Evolutionary conservation across 2,329 filamentous ascomycete species (phyloP).

Genomic region (Cladosporium sp.): DNA sequence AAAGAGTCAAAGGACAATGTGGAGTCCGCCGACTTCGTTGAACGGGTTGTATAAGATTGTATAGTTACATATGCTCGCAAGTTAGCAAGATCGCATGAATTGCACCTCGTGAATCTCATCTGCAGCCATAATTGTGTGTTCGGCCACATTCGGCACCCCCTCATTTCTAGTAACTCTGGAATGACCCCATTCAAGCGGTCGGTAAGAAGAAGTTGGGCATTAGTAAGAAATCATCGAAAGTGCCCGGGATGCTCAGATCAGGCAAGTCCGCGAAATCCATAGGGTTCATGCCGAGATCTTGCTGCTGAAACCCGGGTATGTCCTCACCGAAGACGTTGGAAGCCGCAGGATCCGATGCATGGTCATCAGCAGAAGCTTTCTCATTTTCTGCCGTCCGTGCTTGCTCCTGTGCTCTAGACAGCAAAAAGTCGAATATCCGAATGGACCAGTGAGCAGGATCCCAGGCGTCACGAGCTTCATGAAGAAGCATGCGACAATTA

Average conservation of each 20-base stretch:
- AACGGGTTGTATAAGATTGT: background rate
- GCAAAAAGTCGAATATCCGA: constrained; percentile 18
- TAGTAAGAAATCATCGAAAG: constrained; percentile 4
- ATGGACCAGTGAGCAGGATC: constrained; percentile 21
- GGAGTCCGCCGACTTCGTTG: constrained; percentile 5
- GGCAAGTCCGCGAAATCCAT: background rate
- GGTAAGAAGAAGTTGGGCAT: constrained; percentile 13
- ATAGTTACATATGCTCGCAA: background rate
- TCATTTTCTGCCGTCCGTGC: background rate
- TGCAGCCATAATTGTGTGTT: background rate
- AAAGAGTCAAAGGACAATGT: background rate
- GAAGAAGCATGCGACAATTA: constrained; percentile 21
- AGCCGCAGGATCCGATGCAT: background rate
- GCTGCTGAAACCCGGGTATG: background rate
- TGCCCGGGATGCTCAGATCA: constrained; percentile 2
- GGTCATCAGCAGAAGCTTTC: background rate
- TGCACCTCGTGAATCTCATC: background rate
- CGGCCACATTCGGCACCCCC: too few species aligned
- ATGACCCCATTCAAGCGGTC: background rate
- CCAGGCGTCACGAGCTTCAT: constrained; percentile 16
- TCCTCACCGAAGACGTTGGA: background rate
- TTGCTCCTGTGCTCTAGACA: constrained; percentile 10
- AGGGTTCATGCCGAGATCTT: background rate
- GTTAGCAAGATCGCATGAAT: background rate
- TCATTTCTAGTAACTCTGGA: background rate